phyloP scores from a whole-genome alignment of 768 basidiomycete genomes.

The Boletus vermiculosoides region DNA sequence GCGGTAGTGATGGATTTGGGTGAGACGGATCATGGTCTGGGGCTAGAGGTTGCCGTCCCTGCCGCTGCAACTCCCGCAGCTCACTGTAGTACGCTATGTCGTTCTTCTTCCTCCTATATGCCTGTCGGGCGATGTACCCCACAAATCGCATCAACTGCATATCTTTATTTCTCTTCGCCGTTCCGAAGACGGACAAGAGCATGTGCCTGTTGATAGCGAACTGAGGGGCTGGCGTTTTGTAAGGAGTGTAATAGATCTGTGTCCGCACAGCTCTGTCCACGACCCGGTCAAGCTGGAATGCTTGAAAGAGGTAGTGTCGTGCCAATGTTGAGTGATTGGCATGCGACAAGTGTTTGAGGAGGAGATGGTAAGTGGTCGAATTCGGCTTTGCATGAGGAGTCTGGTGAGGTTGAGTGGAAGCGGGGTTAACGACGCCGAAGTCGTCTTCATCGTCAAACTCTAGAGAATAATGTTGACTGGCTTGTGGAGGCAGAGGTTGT shows the following conservation, averaged over 20 bases:
- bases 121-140: conserved; percentile 41
- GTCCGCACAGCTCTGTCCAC: conserved; percentile 35
- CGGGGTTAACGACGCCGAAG: conserved; percentile 42
- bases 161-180: conserved; percentile 58
- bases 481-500: conserved; percentile 57
- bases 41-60: conserved; percentile 24
- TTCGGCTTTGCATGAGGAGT: conserved; percentile 56
- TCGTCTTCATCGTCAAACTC: conserved; percentile 69
- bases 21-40: conserved; percentile 21
- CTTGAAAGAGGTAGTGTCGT: conserved; percentile 64
- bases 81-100: conserved; percentile 44
- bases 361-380: conserved; percentile 60
- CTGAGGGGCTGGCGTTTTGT: conserved; percentile 45
- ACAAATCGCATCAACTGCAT: conserved; percentile 63
- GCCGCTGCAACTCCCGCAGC: conserved; percentile 29
- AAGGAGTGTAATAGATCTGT: conserved; percentile 31
- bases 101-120: conserved; percentile 48
- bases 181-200: conserved; percentile 56
- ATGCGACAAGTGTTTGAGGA: conserved; percentile 57
- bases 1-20: neutral
- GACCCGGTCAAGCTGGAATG: conserved; percentile 44
- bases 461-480: conserved; percentile 42
- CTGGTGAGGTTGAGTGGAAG: conserved; percentile 33
- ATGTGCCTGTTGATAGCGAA: conserved; percentile 55
- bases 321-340: conserved; percentile 51